These are phyloP conservation scores for Adansonia grandidieri DNA, from an alignment of 441 rosid genomes.

Conservation along the genomic window DNA sequence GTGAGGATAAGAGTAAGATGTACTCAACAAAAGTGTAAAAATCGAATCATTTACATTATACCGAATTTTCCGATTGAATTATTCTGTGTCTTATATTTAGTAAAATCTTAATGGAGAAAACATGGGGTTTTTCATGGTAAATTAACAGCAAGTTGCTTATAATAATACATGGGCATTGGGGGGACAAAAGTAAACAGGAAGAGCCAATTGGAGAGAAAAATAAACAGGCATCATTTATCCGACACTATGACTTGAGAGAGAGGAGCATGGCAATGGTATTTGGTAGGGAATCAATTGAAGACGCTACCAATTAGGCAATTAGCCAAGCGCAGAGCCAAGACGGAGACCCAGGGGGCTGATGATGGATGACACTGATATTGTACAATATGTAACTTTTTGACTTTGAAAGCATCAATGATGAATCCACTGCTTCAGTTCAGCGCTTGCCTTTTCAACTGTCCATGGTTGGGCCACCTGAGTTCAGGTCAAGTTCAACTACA, in stretches of 20 bases:
- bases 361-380: background rate
- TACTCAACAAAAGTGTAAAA: too few relatives aligned
- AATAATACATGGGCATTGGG: background rate
- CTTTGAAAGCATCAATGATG: constrained; percentile 10
- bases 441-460: background rate
- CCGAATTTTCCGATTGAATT: too few relatives aligned
- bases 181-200: background rate
- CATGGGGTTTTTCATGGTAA: background rate
- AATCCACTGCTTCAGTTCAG: background rate
- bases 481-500: too few relatives aligned
- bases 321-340: too few relatives aligned
- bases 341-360: background rate
- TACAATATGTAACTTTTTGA: background rate
- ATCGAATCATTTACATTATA: too few relatives aligned
- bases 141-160: background rate
- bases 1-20: too few relatives aligned
- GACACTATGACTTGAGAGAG: background rate
- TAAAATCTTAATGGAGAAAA: background rate
- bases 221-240: background rate
- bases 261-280: background rate
- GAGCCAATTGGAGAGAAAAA: background rate
- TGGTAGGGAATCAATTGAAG: background rate
- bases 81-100: too few relatives aligned
- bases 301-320: background rate
- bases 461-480: too few relatives aligned